A percentile compares a stretch with the other conserved stretches of the same genome.
Evolutionary conservation across 305 asterid species (phyloP).

Genomic region (Fraxinus greggii): DNA sequence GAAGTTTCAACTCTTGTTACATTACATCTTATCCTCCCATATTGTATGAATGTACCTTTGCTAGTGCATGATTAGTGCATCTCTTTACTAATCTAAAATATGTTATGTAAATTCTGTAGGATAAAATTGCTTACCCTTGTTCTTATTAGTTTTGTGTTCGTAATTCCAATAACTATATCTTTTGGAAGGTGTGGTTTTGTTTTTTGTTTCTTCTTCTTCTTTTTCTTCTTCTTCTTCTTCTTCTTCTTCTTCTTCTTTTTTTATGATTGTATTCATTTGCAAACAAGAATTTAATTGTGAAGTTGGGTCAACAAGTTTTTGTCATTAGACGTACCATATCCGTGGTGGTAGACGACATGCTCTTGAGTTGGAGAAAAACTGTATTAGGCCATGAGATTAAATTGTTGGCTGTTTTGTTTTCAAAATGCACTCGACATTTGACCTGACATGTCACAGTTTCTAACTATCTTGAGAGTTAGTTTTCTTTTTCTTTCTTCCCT

Average conservation of each 20-base stretch:
- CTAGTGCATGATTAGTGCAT: slow-evolving; percentile 11
- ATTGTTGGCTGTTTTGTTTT: neutral
- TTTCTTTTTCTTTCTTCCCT: neutral
- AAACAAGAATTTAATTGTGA: neutral
- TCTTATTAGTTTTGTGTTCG: neutral
- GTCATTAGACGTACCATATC: neutral
- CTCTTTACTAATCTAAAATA: neutral
- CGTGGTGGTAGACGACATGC: neutral
- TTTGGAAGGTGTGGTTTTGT: neutral
- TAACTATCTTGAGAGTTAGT: neutral
- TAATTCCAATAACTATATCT: neutral
- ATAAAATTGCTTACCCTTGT: neutral
- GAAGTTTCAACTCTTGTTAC: slow-evolving; percentile 16
- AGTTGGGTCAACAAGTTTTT: neutral
- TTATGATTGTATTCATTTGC: neutral
- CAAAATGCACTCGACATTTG: neutral
- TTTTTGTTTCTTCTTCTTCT: too few relatives aligned
- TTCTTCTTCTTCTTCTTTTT: too few relatives aligned
- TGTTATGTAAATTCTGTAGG: neutral
- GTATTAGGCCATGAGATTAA: neutral
- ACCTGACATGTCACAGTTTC: neutral
- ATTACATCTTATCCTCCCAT: slow-evolving; percentile 11
- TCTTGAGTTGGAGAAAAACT: neutral
- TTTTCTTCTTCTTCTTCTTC: too few relatives aligned
- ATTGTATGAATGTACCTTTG: slow-evolving; percentile 11